phyloP scores from a whole-genome alignment of 23 red algal genomes.

The Gracilariopsis chorda region DNA sequence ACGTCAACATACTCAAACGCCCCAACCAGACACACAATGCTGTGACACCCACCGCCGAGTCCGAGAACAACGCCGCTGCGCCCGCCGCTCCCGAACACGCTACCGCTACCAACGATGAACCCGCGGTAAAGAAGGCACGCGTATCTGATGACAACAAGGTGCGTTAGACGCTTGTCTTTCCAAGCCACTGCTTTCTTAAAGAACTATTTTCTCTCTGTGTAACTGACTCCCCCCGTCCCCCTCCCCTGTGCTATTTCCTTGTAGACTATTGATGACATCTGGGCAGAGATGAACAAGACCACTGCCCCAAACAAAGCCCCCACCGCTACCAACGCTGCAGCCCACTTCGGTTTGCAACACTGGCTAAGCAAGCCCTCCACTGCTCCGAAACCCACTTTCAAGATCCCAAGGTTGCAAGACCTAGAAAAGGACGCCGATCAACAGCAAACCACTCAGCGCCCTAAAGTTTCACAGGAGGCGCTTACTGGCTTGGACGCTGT shows the following conservation, averaged over 20 bases:
- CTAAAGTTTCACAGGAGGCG: background rate
- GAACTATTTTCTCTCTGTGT: too few species aligned
- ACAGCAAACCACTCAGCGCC: background rate
- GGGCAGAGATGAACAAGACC: constrained; percentile 43
- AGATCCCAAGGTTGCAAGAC: constrained; percentile 13
- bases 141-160: background rate
- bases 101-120: background rate
- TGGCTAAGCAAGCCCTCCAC: background rate
- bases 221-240: too few species aligned
- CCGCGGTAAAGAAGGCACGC: background rate
- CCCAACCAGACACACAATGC: too few species aligned
- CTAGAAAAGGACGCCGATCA: background rate
- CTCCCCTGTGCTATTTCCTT: background rate
- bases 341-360: background rate
- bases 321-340: background rate
- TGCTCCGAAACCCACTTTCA: background rate
- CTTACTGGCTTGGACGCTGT: constrained; percentile 29
- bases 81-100: background rate
- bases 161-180: background rate
- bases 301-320: background rate
- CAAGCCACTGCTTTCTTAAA: background rate
- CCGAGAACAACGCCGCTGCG: background rate
- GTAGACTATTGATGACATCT: constrained; percentile 53
- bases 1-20: too few species aligned
- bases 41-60: background rate